These are phyloP conservation scores for Graphiopsis chlorocephala DNA, from an alignment of 2,329 filamentous ascomycete genomes.

Conservation along the genomic window DNA sequence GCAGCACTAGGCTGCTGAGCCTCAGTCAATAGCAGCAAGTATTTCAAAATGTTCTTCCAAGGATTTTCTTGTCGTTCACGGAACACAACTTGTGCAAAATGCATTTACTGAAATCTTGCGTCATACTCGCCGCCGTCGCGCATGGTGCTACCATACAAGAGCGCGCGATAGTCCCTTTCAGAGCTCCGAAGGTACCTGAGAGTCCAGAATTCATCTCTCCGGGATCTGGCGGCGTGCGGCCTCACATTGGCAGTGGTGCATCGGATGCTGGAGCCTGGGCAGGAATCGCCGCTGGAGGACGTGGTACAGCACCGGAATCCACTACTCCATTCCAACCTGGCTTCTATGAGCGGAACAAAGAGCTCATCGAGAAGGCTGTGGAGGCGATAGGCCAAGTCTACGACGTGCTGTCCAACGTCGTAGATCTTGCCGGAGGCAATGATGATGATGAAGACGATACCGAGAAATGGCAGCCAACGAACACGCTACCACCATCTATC, in stretches of 20 bases:
- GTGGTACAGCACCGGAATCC: slow-evolving; percentile 3
- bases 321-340: not conserved
- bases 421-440: not conserved
- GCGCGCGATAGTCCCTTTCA: not conserved
- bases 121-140: not conserved
- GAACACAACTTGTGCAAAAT: not conserved
- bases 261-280: not conserved
- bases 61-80: not conserved
- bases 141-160: not conserved
- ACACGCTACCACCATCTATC: not conserved
- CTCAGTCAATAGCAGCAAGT: not conserved
- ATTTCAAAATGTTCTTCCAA: not conserved
- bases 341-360: not conserved
- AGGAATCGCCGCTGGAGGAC: not conserved
- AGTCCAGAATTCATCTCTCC: not conserved
- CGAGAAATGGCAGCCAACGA: not conserved
- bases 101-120: not conserved
- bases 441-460: not conserved
- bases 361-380: slow-evolving; percentile 6
- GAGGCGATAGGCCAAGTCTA: not conserved
- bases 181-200: not conserved
- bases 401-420: not conserved
- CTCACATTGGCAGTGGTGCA: not conserved
- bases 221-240: not conserved
- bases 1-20: not conserved